Conservation (phyloP, 495 filamentous ascomycete species). For the Aspergillus affinis region DNA sequence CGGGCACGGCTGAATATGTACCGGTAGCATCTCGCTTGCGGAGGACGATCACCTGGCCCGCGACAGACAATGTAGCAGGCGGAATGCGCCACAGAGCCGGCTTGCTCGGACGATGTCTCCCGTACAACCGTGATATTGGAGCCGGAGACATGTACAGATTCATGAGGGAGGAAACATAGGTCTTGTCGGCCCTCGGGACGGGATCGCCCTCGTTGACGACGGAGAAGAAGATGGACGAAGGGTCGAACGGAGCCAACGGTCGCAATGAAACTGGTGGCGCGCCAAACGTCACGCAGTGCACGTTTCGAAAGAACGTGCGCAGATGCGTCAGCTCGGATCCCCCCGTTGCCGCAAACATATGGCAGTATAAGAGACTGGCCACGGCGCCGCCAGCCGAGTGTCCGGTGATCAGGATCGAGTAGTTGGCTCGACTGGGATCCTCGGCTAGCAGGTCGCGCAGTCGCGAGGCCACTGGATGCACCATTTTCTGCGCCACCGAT, state of each 20-base stretch:
- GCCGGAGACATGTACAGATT: constrained; percentile 66
- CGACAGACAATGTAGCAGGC: constrained; percentile 58
- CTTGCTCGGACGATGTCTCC: background rate
- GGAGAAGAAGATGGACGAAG: constrained; percentile 63
- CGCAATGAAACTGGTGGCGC: constrained; percentile 72
- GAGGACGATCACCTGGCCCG: constrained; percentile 66
- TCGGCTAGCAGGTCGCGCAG: constrained; percentile 67
- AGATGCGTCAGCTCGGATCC: constrained; percentile 66
- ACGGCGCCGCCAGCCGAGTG: constrained; percentile 84
- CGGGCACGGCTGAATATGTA: background rate
- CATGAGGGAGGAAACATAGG: constrained; percentile 67
- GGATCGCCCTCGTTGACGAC: constrained; percentile 87
- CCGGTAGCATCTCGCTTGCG: constrained; percentile 22
- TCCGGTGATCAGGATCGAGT: constrained; percentile 76
- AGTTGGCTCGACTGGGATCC: constrained; percentile 61
- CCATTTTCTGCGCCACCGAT: constrained; percentile 70
- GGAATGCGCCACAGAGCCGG: constrained; percentile 59
- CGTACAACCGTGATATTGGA: constrained; percentile 34
- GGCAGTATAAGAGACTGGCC: constrained; percentile 71
- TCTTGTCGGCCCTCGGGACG: constrained; percentile 71
- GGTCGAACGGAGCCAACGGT: constrained; percentile 56
- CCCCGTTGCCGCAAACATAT: constrained; percentile 64
- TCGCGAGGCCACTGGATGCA: constrained; percentile 65
- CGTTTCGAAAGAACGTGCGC: constrained; percentile 64
- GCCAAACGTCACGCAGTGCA: constrained; percentile 83